Conservation (phyloP, 768 basidiomycete genomes). For the Amyloporia xantha region DNA sequence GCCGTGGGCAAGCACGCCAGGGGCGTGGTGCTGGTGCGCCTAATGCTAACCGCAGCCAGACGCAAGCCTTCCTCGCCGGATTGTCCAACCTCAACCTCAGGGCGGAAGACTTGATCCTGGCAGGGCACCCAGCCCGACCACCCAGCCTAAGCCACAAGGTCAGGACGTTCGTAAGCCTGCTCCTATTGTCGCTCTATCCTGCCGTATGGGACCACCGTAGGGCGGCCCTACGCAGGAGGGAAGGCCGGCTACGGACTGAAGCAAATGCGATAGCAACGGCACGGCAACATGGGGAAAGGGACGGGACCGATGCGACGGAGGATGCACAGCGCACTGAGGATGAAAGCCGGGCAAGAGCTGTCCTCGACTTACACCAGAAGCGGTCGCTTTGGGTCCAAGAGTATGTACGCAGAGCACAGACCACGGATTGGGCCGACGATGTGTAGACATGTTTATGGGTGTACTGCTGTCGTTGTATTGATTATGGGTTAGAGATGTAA, state of each 20-base stretch:
- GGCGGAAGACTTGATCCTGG: slow-evolving; percentile 47
- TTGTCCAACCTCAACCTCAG: slow-evolving; percentile 54
- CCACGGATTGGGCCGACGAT: slow-evolving; percentile 67
- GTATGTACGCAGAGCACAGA: slow-evolving; percentile 60
- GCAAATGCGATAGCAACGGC: slow-evolving; percentile 34
- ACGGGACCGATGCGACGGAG: slow-evolving; percentile 5
- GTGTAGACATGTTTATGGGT: slow-evolving; percentile 25
- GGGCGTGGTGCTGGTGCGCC: slow-evolving; percentile 25
- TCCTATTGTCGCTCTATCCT: slow-evolving; percentile 61
- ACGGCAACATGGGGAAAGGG: slow-evolving; percentile 6
- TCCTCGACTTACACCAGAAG: slow-evolving; percentile 42
- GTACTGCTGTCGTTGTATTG: neutral
- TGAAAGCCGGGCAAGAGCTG: slow-evolving; percentile 25
- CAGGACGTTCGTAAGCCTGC: slow-evolving; percentile 46
- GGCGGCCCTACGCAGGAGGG: slow-evolving; percentile 48
- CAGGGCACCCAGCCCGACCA: slow-evolving; percentile 25
- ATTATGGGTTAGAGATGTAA: neutral
- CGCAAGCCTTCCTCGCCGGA: slow-evolving; percentile 36
- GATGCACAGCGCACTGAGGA: slow-evolving; percentile 19
- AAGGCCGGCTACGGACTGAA: slow-evolving; percentile 64
- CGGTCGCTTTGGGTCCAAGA: slow-evolving; percentile 56
- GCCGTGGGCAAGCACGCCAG: neutral
- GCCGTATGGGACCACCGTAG: slow-evolving; percentile 70
- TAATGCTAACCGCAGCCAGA: slow-evolving; percentile 19
- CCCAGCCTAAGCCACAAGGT: slow-evolving; percentile 46